phyloP scores from a whole-genome alignment of 768 basidiomycete species.

The Hirschioporus abietinus region DNA sequence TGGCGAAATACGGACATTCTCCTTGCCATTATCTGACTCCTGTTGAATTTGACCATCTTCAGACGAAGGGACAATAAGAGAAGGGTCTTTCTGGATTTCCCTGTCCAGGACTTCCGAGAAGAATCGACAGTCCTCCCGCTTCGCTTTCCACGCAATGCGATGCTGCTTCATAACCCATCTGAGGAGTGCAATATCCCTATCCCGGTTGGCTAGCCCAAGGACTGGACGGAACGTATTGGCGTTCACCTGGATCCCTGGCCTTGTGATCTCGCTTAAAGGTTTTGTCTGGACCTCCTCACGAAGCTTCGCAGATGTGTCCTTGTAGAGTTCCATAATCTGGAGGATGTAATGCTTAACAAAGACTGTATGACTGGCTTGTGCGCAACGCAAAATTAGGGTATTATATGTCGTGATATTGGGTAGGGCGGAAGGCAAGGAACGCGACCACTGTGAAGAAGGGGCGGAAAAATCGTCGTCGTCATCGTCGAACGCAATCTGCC shows the following conservation, averaged over 20 bases:
- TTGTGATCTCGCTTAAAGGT: conserved; percentile 28
- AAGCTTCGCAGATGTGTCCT: conserved; percentile 35
- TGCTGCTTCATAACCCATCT: conserved; percentile 51
- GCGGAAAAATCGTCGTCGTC: conserved; percentile 52
- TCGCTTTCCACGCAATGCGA: conserved; percentile 40
- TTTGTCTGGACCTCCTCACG: conserved; percentile 24
- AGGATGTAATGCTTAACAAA: conserved; percentile 24
- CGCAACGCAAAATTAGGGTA: conserved; percentile 43
- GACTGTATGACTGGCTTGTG: conserved; percentile 10
- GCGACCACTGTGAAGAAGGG: conserved; percentile 14
- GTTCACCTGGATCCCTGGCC: conserved; percentile 54
- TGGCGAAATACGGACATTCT: not conserved
- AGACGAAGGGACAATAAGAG: not conserved
- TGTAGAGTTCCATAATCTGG: conserved; percentile 65
- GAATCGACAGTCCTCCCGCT: conserved; percentile 41
- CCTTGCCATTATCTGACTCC: not conserved
- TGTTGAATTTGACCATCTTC: not conserved
- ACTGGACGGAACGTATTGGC: conserved; percentile 52
- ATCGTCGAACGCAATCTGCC: conserved; percentile 55
- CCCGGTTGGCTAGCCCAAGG: conserved; percentile 51
- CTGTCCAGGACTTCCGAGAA: conserved; percentile 30
- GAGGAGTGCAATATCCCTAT: conserved; percentile 55
- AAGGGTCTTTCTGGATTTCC: conserved; percentile 6
- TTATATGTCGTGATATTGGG: conserved; percentile 47
- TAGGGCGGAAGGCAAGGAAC: conserved; percentile 52